Evolutionary conservation across 2,329 filamentous ascomycete species (phyloP).

Genomic region (Colletotrichum endophyticum): DNA sequence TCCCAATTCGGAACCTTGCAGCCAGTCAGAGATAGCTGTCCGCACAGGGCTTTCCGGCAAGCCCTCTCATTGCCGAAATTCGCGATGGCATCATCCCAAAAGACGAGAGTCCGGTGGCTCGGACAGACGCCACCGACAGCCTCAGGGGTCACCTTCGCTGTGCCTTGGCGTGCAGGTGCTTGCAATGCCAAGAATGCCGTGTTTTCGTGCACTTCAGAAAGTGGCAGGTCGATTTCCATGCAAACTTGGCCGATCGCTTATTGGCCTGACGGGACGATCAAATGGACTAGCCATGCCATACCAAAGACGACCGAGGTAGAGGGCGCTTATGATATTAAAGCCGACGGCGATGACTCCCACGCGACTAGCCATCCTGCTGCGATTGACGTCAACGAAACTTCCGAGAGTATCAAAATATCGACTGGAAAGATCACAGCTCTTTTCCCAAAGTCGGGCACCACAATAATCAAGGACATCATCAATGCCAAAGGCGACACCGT

Average conservation of each 20-base stretch:
- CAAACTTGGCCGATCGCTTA: conserved; percentile 63
- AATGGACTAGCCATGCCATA: conserved; percentile 66
- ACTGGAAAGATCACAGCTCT: conserved; percentile 47
- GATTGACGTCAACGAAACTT: conserved; percentile 24
- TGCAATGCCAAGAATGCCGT: neutral
- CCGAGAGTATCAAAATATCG: conserved; percentile 39
- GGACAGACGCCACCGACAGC: neutral
- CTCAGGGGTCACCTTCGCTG: neutral
- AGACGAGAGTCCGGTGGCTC: neutral
- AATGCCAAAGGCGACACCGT: conserved; percentile 45
- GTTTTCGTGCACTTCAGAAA: neutral
- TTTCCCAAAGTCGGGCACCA: conserved; percentile 47
- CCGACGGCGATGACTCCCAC: conserved; percentile 37
- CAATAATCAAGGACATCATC: conserved; percentile 43
- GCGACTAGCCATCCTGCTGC: conserved; percentile 40
- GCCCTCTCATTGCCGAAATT: neutral
- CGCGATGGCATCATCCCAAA: neutral
- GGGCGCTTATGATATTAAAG: neutral
- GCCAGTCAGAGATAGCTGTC: neutral
- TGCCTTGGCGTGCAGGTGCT: neutral
- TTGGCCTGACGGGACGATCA: conserved; percentile 65
- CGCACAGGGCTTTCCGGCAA: neutral
- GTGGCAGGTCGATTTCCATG: neutral
- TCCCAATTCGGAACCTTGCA: neutral
- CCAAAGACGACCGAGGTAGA: conserved; percentile 16